Base-by-base conservation (phyloP, 164 flowering plant genomes). In the Aristolochia contorta region DNA sequence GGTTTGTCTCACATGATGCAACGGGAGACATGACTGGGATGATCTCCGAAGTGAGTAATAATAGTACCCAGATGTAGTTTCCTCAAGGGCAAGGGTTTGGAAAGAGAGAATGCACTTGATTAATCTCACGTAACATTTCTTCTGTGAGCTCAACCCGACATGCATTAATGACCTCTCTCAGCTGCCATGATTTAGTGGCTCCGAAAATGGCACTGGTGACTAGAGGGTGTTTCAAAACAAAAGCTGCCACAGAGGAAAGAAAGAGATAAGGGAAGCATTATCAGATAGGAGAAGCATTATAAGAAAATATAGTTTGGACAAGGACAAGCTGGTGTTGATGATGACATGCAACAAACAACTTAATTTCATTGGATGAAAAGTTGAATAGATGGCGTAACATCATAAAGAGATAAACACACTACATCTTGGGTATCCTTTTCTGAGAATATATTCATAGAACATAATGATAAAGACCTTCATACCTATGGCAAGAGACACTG, bases 401-500 rank as follows among this genome's bases (percentile, higher is more conserved):
- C 43, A 37, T 37, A 37, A 8, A 37, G 7, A 37, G 43, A 37
- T 3, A 37, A 7, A 37, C 12, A 37, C 43, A 37, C 12, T 37
- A 37, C 43, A 37, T 37, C 43, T 8, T 37, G 43, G 43, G 9
- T 37, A 3, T 37, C 43, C 12, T 37, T 37, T 37, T 37, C 43
- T 37, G 10, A 37, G 12, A 37, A 37, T 37, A 37, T 7, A 22
- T 23, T 23, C 20, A 7, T 23, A 14, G 6, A 53, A 53, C 6
- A 53, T 52, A 16, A 50, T 50, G 12, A 37, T 37, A 6, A 10
- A 37, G 43, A 37, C 43, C 43, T 37, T 50, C 56, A 61, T 77
- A 88, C 96, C 89, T 51, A 88, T 80, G 60, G 95, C 87, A 46
- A 87, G 76, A 68, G 85, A 79, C 48, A 81, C 81, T 49, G 91